phyloP scores from a whole-genome alignment of 352 stramenopile species.

The Phytopythium ostracodes region DNA sequence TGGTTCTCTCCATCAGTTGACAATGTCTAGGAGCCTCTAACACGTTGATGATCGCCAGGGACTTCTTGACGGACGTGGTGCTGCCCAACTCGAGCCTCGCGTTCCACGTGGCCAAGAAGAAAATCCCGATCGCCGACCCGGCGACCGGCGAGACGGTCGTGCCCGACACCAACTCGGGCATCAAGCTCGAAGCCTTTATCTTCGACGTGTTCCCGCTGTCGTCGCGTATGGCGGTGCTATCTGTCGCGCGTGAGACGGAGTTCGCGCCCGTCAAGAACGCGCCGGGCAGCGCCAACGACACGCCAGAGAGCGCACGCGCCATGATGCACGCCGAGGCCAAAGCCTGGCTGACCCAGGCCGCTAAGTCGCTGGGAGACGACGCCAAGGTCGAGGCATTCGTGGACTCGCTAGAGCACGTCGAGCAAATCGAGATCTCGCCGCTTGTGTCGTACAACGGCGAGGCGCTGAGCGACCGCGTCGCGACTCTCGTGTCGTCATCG shows the following conservation, averaged over 20 bases:
- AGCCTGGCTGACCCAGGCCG: slow-evolving; percentile 42
- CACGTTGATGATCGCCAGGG: slow-evolving; percentile 14
- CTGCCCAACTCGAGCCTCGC: slow-evolving; percentile 73
- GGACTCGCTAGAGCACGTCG: slow-evolving; percentile 31
- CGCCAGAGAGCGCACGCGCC: slow-evolving; percentile 75
- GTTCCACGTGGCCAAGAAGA: slow-evolving; percentile 98
- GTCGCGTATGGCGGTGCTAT: slow-evolving; percentile 91
- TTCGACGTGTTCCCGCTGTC: slow-evolving; percentile 98
- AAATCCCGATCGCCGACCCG: slow-evolving; percentile 92
- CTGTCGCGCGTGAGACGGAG: slow-evolving; percentile 90
- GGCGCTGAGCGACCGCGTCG: slow-evolving; percentile 42
- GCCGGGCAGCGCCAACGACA: slow-evolving; percentile 66
- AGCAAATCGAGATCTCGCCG: slow-evolving; percentile 76
- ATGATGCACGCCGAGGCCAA: slow-evolving; percentile 69
- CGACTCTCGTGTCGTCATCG: slow-evolving; percentile 22
- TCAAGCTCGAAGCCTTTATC: slow-evolving; percentile 99
- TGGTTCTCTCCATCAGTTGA: background rate
- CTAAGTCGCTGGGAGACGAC: background rate
- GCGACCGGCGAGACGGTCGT: slow-evolving; percentile 67
- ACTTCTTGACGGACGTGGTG: slow-evolving; percentile 86
- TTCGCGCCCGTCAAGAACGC: slow-evolving; percentile 93
- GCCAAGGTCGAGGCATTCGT: slow-evolving; percentile 32
- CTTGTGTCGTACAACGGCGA: slow-evolving; percentile 88
- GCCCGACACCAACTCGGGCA: slow-evolving; percentile 87
- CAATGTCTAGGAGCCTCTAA: background rate